Evolutionary conservation across 2,329 filamentous ascomycete species (phyloP), one percentile per base, ranked within the genome.

Genomic region (Colletotrichum gloeosporioides): DNA sequence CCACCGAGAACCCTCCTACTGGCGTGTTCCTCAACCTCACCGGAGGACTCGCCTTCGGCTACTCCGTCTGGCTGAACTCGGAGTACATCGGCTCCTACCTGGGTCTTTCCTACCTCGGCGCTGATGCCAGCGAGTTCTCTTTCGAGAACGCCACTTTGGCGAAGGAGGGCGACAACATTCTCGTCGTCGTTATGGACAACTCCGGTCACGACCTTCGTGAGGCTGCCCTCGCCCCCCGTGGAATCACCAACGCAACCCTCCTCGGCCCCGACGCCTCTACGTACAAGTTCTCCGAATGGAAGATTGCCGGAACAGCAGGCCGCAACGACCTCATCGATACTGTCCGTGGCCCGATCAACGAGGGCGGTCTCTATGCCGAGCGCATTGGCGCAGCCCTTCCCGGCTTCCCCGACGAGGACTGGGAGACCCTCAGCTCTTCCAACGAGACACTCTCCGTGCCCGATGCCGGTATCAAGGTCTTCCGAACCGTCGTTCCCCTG

Each of bases 371-470:
- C 4, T 88, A 88, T 63, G 89, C 88, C 2, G 91, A 93, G 80
- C 87, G 91, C 9, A 82, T 92, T 0, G 91, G 91, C 9, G 90
- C 89, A 86, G 90, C 92, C 79, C 85, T 93, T 2, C 90, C 91
- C 0, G 89, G 87, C 3, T 92, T 89, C 77, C 85, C 90, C 12
- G 88, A 88, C 77, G 81, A 83, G 18, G 78, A 82, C 7, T 91
- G 90, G 89, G 75, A 80, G 12, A 77, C 81, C 2, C 76, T 81
- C 0, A 74, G 77, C 29, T 78, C 80, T 3, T 76, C 81, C 5
- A 80, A 81, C 3, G 85, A 84, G 3, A 83, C 83, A 0, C 81
- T 88, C 0, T 85, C 87, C 9, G 86, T 90, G 57, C 80, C 85
- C 3, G 86, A 85, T 0, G 87, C 91, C 0, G 90, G 90, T 0